Percentiles rank a stretch among this genome's conserved stretches.
These are phyloP conservation scores for Penstemon newberryi DNA, from an alignment of 257 asterid species.

Conservation along the genomic window DNA sequence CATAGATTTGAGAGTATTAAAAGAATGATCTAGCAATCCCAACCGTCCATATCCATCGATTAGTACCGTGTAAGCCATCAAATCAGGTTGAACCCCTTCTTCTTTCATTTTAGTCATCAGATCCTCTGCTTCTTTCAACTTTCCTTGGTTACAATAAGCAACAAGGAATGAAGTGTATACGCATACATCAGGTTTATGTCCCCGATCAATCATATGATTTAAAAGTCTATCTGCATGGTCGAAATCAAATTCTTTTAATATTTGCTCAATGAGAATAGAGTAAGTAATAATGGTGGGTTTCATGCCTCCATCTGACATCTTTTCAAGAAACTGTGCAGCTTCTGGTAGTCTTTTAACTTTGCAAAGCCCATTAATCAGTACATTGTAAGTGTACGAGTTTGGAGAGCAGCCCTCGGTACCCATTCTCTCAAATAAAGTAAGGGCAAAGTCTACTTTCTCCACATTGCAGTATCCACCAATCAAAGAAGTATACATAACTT, in stretches of 20 bases:
- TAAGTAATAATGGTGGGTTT: conserved; percentile 45
- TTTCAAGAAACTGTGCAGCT: conserved; percentile 40
- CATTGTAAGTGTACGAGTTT: conserved; percentile 44
- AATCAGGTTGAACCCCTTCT: conserved; percentile 46
- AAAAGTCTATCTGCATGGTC: conserved; percentile 41
- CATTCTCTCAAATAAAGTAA: conserved; percentile 47
- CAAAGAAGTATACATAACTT: conserved; percentile 43
- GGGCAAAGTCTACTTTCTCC: conserved; percentile 41
- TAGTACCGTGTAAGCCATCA: conserved; percentile 45
- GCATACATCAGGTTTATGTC: conserved; percentile 55
- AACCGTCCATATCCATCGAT: conserved; percentile 57
- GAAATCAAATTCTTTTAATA: conserved; percentile 47
- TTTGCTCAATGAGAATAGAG: conserved; percentile 48
- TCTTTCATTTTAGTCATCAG: conserved; percentile 43
- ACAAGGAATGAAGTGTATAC: conserved; percentile 53
- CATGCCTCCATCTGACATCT: conserved; percentile 46
- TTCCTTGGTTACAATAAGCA: conserved; percentile 56
- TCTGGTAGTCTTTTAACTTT: conserved; percentile 39
- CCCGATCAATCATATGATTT: conserved; percentile 38
- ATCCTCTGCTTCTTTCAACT: conserved; percentile 52
- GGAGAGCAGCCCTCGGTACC: conserved; percentile 37
- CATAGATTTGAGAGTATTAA: conserved; percentile 46
- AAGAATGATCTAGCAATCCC: conserved; percentile 37
- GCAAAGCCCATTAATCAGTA: conserved; percentile 47
- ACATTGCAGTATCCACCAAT: conserved; percentile 45